Evolutionary conservation across 2,329 filamentous ascomycete species (phyloP).

Genomic region (Raffaelea deltoideospora): DNA sequence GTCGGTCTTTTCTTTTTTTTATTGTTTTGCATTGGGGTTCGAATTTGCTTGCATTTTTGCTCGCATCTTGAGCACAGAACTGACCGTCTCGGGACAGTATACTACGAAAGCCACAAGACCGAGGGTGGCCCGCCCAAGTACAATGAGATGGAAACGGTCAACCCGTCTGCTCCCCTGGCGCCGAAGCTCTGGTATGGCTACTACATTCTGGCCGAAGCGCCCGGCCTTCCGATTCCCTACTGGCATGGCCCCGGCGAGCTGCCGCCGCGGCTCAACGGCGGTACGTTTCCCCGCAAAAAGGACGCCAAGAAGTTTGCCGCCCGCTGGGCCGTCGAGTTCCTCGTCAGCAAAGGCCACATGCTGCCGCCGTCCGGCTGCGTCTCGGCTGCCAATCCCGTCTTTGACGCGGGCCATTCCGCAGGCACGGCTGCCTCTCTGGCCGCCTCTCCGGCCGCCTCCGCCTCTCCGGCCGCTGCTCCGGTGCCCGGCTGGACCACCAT

Average conservation of each 20-base stretch:
- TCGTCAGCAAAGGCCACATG: not conserved
- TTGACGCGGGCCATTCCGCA: no score
- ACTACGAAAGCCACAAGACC: no score
- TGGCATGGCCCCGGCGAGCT: no score
- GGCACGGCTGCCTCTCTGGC: not conserved
- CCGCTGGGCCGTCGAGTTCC: constrained; percentile 11
- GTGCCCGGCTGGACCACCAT: no score
- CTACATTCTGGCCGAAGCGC: constrained; percentile 13
- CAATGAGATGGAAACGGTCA: no score
- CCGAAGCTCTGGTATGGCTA: constrained; percentile 12
- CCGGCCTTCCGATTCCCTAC: constrained; percentile 12
- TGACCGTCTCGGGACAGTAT: no score
- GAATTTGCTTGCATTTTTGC: not conserved
- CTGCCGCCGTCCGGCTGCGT: not conserved
- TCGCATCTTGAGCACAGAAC: no score
- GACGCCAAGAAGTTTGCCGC: constrained; percentile 39
- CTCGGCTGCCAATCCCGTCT: not conserved
- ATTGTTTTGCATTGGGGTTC: constrained; percentile 9
- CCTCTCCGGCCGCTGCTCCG: not conserved
- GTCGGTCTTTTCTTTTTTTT: constrained; percentile 13
- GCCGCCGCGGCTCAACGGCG: not conserved
- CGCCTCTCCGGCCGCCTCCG: not conserved
- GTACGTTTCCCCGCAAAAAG: constrained; percentile 23
- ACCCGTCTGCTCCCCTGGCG: constrained; percentile 1
- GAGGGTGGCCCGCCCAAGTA: no score